Percentiles rank a stretch among this genome's conserved stretches.
Conservation (phyloP, 2,329 filamentous ascomycete genomes). For the Ascochyta clinopodiicola region DNA sequence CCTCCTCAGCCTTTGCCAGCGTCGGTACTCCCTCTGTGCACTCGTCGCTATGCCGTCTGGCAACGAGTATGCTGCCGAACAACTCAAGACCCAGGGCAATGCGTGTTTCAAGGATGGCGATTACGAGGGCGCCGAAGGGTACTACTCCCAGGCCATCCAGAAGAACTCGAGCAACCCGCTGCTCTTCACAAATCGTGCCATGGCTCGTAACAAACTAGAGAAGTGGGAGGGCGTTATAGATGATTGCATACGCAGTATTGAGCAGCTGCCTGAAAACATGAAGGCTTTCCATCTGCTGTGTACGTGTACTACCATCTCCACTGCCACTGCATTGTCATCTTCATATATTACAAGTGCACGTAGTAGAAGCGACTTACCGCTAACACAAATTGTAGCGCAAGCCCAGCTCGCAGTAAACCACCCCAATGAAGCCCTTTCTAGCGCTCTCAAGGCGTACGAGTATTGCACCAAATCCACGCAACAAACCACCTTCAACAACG, state of each 20-base stretch:
- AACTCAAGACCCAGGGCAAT: slow-evolving; percentile 64
- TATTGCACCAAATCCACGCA: slow-evolving; percentile 64
- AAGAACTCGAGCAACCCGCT: slow-evolving; percentile 77
- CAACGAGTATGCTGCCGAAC: slow-evolving; percentile 52
- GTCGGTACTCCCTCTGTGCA: not conserved
- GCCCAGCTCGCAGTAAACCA: slow-evolving; percentile 78
- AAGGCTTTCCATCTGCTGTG: slow-evolving; percentile 83
- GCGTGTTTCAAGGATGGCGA: slow-evolving; percentile 69
- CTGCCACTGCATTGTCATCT: not conserved
- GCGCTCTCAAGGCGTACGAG: slow-evolving; percentile 75
- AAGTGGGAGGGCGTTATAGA: slow-evolving; percentile 76
- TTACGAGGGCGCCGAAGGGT: slow-evolving; percentile 68
- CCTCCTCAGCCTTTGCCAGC: not conserved
- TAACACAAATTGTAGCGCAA: slow-evolving; percentile 61
- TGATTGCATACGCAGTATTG: slow-evolving; percentile 78
- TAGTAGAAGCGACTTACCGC: not conserved
- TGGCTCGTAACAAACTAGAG: slow-evolving; percentile 77
- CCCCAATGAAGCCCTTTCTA: slow-evolving; percentile 73
- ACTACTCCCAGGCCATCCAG: slow-evolving; percentile 81
- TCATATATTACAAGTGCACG: not conserved
- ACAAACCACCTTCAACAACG: slow-evolving; percentile 64
- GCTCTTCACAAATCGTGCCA: slow-evolving; percentile 88
- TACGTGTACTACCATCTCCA: slow-evolving; percentile 27
- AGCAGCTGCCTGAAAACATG: slow-evolving; percentile 69
- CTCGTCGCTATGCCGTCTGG: slow-evolving; percentile 31